Conservation (phyloP, 371 early-diverging fungal species). For the Lichtheimia hyalospora region DNA sequence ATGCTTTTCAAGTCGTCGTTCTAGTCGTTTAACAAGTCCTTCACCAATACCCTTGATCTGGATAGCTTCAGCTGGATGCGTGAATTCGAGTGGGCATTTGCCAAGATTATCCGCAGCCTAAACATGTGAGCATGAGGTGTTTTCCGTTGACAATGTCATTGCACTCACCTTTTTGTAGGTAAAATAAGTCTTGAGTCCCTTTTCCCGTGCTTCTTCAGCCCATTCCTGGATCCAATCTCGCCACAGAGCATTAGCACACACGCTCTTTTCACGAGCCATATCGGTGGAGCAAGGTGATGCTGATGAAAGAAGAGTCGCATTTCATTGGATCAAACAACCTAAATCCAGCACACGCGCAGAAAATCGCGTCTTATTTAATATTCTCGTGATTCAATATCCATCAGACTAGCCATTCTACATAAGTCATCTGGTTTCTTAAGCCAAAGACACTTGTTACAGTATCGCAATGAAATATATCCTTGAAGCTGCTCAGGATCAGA, state of each 20-base stretch:
- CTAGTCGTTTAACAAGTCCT: slow-evolving; percentile 57
- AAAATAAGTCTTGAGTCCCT: slow-evolving; percentile 41
- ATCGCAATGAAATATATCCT: too few relatives aligned
- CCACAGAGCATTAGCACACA: slow-evolving; percentile 63
- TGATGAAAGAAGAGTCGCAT: too few relatives aligned
- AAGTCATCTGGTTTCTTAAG: too few relatives aligned
- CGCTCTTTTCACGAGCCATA: not conserved
- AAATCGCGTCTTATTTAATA: too few relatives aligned
- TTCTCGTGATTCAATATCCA: too few relatives aligned
- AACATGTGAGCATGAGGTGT: not conserved
- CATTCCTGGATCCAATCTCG: slow-evolving; percentile 66
- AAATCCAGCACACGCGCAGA: too few relatives aligned
- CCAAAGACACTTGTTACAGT: too few relatives aligned
- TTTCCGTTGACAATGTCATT: not conserved
- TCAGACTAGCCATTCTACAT: too few relatives aligned
- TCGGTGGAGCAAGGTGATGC: too few relatives aligned
- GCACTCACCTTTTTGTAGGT: slow-evolving; percentile 57
- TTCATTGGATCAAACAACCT: too few relatives aligned
- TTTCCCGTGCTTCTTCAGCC: slow-evolving; percentile 46
- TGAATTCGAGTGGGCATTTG: slow-evolving; percentile 53
- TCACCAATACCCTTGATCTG: slow-evolving; percentile 67
- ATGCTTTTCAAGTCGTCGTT: slow-evolving; percentile 52
- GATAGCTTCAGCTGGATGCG: slow-evolving; percentile 54
- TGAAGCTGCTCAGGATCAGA: too few relatives aligned
- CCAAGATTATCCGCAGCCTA: slow-evolving; percentile 69